Base-by-base conservation (phyloP, 805 yeast genomes). In the Teunomyces gatunensis region DNA sequence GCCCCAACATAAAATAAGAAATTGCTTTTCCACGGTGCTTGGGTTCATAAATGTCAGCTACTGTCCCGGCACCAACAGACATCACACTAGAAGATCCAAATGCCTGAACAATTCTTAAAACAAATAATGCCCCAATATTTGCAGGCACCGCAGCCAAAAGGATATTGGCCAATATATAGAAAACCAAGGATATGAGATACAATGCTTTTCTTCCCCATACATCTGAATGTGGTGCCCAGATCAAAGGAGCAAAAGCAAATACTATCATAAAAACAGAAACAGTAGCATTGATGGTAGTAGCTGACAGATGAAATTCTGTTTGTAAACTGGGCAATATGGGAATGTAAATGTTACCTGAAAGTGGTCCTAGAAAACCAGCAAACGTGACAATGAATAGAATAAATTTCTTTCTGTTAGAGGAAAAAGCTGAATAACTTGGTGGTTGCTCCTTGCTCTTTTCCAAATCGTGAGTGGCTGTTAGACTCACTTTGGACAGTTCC, bases 181-280 rank as follows among this genome's bases (percentile, higher is more conserved):
- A 42, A 2, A 56, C 39, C 18, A 67, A 51, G 0, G 73, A 65
- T 1, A 60, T 42, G 15, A 65, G 34, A 36, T 65, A 65, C 30
- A 67, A 52, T 1, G 60, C 58, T 48, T 67, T 62, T 28, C 74
- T 52, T 4, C 85, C 85, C 3, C 80, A 79, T 48, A 65, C 61
- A 54, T 81, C 86, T 3, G 84, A 80, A 61, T 71, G 68, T 2
- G 75, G 60, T 0, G 84, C 84, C 81, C 84, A 80, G 12, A 80
- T 49, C 42, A 81, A 55, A 1, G 85, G 86, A 0, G 81, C 77
- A 20, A 81, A 57, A 1, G 83, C 80, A 58, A 80, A 78, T 0
- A 78, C 71, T 2, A 69, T 75, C 84, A 80, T 80, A 51, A 79
- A 80, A 0, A 76, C 79, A 0, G 84, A 77, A 0, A 80, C 82